Percentiles rank a stretch among this genome's conserved stretches.
Evolutionary conservation across 2,329 filamentous ascomycete species (phyloP).

Genomic region (Akanthomyces uredinophilus): DNA sequence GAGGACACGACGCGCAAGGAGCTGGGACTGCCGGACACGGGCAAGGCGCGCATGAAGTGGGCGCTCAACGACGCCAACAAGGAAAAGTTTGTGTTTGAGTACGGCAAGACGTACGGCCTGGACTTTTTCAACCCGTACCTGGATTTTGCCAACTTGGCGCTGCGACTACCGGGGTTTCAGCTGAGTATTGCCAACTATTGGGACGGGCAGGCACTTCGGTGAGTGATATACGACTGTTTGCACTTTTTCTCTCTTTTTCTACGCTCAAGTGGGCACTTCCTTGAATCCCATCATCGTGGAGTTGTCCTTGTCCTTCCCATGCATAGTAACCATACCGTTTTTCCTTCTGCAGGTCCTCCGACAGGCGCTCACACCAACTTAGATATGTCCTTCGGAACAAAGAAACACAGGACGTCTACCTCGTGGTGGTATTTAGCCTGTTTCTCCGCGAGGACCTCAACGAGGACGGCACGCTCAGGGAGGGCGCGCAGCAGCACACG

Average conservation of each 20-base stretch:
- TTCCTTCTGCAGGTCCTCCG: slow-evolving; percentile 19
- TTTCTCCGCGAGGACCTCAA: slow-evolving; percentile 63
- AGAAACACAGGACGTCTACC: slow-evolving; percentile 65
- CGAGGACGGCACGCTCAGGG: slow-evolving; percentile 52
- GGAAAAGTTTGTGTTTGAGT: slow-evolving; percentile 50
- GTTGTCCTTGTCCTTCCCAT: slow-evolving; percentile 19
- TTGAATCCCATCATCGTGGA: neutral
- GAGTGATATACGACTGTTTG: slow-evolving; percentile 28
- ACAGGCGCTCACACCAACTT: slow-evolving; percentile 71
- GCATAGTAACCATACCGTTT: slow-evolving; percentile 17
- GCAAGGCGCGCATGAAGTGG: slow-evolving; percentile 55
- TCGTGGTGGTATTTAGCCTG: slow-evolving; percentile 77
- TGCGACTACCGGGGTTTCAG: slow-evolving; percentile 67
- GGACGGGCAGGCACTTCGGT: slow-evolving; percentile 75
- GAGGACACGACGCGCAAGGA: slow-evolving; percentile 44
- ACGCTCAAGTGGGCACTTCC: neutral
- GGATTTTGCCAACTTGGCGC: slow-evolving; percentile 70
- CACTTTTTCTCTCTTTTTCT: neutral
- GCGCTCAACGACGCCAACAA: slow-evolving; percentile 46
- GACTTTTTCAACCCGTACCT: slow-evolving; percentile 90
- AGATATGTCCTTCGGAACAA: slow-evolving; percentile 90
- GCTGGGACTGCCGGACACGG: slow-evolving; percentile 46
- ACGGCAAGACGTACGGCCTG: slow-evolving; percentile 46
- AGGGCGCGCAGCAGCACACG: slow-evolving; percentile 28
- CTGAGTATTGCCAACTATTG: slow-evolving; percentile 72